Conservation (phyloP, 1,284 basidiomycete genomes). For the Erythrobasidium hasegawianum region DNA sequence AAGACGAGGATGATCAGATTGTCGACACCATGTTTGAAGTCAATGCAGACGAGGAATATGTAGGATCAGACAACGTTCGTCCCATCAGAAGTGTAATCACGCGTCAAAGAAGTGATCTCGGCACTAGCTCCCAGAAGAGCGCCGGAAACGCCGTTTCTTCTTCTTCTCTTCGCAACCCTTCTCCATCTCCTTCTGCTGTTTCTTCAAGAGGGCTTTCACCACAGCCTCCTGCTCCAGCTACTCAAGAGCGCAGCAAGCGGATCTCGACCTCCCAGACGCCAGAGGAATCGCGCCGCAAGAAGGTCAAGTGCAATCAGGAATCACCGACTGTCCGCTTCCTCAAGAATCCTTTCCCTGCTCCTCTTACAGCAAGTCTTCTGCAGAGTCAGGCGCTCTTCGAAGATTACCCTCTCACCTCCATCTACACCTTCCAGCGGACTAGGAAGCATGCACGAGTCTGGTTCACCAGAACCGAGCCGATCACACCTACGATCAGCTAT, state of each 20-base stretch:
- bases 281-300: background rate
- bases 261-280: background rate
- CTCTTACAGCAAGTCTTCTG: background rate
- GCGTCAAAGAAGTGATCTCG: background rate
- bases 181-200: background rate
- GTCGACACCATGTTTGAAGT: background rate
- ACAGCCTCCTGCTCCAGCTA: background rate
- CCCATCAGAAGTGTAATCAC: background rate
- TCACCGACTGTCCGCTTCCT: slow-evolving; percentile 31
- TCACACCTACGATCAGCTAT: background rate
- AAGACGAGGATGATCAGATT: background rate
- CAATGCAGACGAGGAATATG: slow-evolving; percentile 12
- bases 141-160: too few species aligned
- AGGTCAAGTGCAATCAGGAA: background rate
- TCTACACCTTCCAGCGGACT: background rate
- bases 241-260: background rate
- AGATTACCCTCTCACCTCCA: background rate
- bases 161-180: background rate
- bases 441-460: slow-evolving; percentile 25
- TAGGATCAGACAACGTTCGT: background rate
- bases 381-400: background rate
- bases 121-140: too few species aligned
- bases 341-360: slow-evolving; percentile 29
- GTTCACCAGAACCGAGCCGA: slow-evolving; percentile 8
- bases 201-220: background rate